Evolutionary conservation across 208 protist species (phyloP).

Genomic region (Trypanosoma rangeli): DNA sequence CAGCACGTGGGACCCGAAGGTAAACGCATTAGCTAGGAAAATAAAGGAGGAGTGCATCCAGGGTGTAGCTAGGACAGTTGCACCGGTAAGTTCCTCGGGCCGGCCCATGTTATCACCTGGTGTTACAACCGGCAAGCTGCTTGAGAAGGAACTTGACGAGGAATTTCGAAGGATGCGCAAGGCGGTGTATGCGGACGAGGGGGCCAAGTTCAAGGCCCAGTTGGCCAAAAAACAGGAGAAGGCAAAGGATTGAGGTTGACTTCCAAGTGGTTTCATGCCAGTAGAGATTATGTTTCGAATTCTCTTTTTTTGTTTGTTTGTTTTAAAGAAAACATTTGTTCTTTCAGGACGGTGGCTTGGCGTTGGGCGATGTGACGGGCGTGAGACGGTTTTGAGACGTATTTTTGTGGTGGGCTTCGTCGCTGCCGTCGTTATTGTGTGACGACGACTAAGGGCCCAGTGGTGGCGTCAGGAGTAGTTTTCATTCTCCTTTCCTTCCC

Average conservation of each 20-base stretch:
- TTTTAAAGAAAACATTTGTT: too few species aligned
- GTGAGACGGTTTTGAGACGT: too few species aligned
- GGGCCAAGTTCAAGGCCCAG: constrained; percentile 72
- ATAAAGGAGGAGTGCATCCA: constrained; percentile 54
- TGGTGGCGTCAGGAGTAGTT: neutral
- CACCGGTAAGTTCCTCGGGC: constrained; percentile 50
- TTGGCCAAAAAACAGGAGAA: constrained; percentile 30
- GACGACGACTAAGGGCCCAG: neutral
- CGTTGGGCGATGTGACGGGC: too few species aligned
- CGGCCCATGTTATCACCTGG: constrained; percentile 63
- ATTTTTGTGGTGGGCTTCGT: too few species aligned
- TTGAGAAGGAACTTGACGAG: constrained; percentile 41
- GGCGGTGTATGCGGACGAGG: constrained; percentile 89
- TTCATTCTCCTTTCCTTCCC: neutral
- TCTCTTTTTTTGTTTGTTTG: too few species aligned
- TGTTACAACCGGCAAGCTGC: constrained; percentile 56
- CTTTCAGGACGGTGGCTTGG: too few species aligned
- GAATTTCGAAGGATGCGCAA: constrained; percentile 79
- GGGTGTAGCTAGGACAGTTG: constrained; percentile 31
- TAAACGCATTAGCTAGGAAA: constrained; percentile 63
- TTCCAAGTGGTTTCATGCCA: too few species aligned
- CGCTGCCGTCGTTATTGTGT: too few species aligned
- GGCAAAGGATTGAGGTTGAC: neutral
- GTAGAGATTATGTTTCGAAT: too few species aligned
- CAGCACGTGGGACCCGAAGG: constrained; percentile 64